Conservation (phyloP, 352 stramenopile genomes). For the Pythium rhizo-oryzae region DNA sequence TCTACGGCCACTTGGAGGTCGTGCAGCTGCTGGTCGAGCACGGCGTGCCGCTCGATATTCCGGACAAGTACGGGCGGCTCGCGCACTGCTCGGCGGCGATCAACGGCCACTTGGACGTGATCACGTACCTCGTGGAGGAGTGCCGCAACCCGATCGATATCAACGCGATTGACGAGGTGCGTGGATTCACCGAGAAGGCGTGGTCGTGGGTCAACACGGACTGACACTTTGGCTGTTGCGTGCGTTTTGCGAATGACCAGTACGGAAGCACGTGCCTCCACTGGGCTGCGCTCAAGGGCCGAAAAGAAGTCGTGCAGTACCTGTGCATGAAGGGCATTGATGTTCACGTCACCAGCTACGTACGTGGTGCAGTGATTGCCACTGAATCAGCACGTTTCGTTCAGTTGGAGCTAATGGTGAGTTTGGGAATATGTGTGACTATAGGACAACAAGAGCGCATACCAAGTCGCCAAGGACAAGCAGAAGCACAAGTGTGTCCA, state of each 20-base stretch:
- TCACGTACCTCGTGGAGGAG: conserved; percentile 82
- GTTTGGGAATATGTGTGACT: not conserved
- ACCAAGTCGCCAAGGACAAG: conserved; percentile 89
- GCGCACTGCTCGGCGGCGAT: conserved; percentile 84
- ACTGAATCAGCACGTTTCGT: not conserved
- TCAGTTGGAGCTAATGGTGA: not conserved
- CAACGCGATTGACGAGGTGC: conserved; percentile 86
- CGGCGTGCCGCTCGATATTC: conserved; percentile 75
- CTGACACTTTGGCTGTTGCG: not conserved
- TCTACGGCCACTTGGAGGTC: conserved; percentile 87
- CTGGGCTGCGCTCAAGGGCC: conserved; percentile 81
- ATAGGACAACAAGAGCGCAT: conserved; percentile 91
- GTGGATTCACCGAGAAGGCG: not conserved
- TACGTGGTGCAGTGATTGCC: conserved; percentile 33
- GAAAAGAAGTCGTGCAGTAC: conserved; percentile 90
- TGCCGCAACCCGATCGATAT: conserved; percentile 83
- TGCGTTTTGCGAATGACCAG: conserved; percentile 30
- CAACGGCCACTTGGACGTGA: conserved; percentile 87
- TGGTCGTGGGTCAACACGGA: not conserved
- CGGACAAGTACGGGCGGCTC: conserved; percentile 83
- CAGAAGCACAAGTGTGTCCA: conserved; percentile 88
- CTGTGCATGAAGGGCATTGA: conserved; percentile 89
- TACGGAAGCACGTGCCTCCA: conserved; percentile 87
- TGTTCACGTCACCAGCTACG: conserved; percentile 89
- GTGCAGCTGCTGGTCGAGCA: conserved; percentile 85